phyloP scores from a whole-genome alignment of 2,329 filamentous ascomycete species.

The Fusarium piperis region DNA sequence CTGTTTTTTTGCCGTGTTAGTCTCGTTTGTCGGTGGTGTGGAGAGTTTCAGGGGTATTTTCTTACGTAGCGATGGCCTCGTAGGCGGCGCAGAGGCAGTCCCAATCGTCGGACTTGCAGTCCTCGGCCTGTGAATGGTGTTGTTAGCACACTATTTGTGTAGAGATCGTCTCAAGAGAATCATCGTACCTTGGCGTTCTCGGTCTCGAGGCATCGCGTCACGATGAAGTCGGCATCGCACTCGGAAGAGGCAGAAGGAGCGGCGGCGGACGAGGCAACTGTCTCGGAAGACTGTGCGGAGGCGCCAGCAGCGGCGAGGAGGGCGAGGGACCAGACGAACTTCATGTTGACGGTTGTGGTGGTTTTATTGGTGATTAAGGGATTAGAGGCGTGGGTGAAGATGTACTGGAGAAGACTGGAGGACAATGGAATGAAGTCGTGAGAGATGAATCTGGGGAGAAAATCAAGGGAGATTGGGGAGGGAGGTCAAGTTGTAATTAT shows the following conservation, averaged over 20 bases:
- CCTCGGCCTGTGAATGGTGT: conserved; percentile 41
- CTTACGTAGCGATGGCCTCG: conserved; percentile 58
- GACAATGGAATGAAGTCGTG: conserved; percentile 7
- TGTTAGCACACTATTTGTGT: neutral
- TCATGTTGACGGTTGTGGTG: conserved; percentile 51
- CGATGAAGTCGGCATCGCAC: conserved; percentile 59
- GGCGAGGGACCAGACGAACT: conserved; percentile 55
- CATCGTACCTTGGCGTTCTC: conserved; percentile 50
- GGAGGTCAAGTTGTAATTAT: conserved; percentile 21
- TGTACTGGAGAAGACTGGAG: neutral
- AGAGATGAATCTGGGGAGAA: conserved; percentile 1
- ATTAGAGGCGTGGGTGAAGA: neutral
- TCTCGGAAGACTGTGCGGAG: conserved; percentile 43
- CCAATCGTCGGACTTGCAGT: conserved; percentile 55
- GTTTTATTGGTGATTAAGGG: neutral
- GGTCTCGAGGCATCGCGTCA: conserved; percentile 54
- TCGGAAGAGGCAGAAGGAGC: conserved; percentile 43
- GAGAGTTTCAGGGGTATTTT: conserved; percentile 23
- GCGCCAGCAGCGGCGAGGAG: conserved; percentile 50
- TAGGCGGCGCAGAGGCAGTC: conserved; percentile 58
- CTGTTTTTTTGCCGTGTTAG: conserved; percentile 41
- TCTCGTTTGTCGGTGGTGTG: neutral
- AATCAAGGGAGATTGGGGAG: conserved; percentile 12
- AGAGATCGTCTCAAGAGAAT: neutral
- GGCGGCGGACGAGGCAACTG: conserved; percentile 36